These are phyloP conservation scores for Trichoderma oligosporum DNA, from an alignment of 2,329 filamentous ascomycete genomes.

Conservation along the genomic window DNA sequence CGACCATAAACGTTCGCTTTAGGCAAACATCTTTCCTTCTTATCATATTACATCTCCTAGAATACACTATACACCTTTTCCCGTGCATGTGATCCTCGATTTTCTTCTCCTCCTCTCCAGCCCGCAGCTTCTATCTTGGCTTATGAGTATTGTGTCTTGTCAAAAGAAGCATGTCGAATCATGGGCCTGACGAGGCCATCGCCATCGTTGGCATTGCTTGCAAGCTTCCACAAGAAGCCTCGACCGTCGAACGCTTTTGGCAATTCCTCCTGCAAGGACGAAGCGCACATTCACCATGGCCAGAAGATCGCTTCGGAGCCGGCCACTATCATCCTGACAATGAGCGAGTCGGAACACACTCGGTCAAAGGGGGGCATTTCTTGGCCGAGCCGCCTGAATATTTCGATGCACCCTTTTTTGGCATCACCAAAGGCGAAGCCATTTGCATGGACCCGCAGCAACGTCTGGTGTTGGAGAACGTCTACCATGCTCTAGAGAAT, in stretches of 20 bases:
- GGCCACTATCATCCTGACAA: slow-evolving; percentile 5
- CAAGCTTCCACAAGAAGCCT: neutral
- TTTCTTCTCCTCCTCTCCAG: no score
- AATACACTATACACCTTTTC: no score
- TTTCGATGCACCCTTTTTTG: slow-evolving; percentile 16
- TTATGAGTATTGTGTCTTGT: no score
- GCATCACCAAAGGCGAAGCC: slow-evolving; percentile 4
- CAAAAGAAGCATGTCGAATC: no score
- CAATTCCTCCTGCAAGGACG: neutral
- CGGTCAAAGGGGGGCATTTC: slow-evolving; percentile 12
- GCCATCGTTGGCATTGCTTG: slow-evolving; percentile 1
- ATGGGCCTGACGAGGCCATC: neutral
- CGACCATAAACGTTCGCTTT: no score
- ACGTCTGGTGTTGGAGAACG: slow-evolving; percentile 13
- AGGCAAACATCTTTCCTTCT: no score
- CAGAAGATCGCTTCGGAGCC: slow-evolving; percentile 8
- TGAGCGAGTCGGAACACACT: slow-evolving; percentile 7
- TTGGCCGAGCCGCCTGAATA: neutral
- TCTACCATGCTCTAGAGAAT: slow-evolving; percentile 13
- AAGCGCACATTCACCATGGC: neutral
- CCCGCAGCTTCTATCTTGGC: no score
- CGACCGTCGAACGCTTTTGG: neutral
- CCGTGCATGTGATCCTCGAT: no score
- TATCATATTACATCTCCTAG: no score
- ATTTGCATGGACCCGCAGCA: slow-evolving; percentile 12